Evolutionary conservation across 352 stramenopile genomes (phyloP), one percentile per base, ranked within the genome.

Genomic region (Globisporangium nagaii): DNA sequence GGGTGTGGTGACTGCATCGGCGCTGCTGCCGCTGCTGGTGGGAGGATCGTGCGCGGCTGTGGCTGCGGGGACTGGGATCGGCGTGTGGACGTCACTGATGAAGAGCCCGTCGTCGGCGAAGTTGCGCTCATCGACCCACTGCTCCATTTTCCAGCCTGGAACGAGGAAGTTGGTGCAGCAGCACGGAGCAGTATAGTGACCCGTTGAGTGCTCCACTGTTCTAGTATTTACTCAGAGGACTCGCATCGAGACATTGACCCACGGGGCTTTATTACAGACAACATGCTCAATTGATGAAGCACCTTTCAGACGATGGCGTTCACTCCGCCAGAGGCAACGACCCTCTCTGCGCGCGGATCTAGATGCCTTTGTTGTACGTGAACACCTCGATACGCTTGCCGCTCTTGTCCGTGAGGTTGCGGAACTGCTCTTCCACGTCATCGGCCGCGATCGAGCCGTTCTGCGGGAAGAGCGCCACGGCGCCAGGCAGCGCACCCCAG

Each of bases 311-410:
- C n/a, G n/a, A n/a, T n/a, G n/a, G n/a, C n/a, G n/a, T n/a, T n/a
- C n/a, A n/a, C n/a, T n/a, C n/a, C n/a, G n/a, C n/a, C n/a, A n/a
- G n/a, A n/a, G n/a, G n/a, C n/a, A n/a, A n/a, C n/a, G n/a, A n/a
- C n/a, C n/a, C n/a, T n/a, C n/a, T n/a, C n/a, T n/a, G n/a, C n/a
- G n/a, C n/a, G n/a, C n/a, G n/a, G n/a, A n/a, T n/a, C n/a, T 65
- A 92, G 49, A 92, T 88, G 51, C 82, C 82, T 63, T 93, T 93
- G 75, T 93, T 88, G 68, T 93, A 93, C 43, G 72, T 73, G 57
- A 90, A 86, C 34, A 78, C 62, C 28, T 69, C 65, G 53, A 90
- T 72, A 40, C 66, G 77, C 34, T 83, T 65, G 36, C 75, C 79
- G 25, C 78, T 52, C 34, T 73, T 73, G 59, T 89, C 75, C 24